A percentile compares a stretch with the other conserved stretches of the same genome.
phyloP scores from a whole-genome alignment of 768 basidiomycete genomes.

The Russula sp. region DNA sequence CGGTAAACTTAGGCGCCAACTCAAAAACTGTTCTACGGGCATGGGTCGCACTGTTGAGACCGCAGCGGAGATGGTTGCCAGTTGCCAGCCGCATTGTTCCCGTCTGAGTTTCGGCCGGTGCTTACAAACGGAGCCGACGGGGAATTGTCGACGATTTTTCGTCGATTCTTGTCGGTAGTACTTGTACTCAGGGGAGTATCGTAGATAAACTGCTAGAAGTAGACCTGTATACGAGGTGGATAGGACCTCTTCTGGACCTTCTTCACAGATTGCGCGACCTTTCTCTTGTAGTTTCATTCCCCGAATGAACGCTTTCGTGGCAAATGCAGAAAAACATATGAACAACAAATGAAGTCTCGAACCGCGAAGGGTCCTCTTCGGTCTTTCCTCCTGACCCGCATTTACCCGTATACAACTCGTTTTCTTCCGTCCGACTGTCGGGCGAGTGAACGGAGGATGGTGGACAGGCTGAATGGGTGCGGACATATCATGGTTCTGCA shows the following conservation, averaged over 20 bases:
- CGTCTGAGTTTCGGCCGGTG: slow-evolving; percentile 1
- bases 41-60: background rate
- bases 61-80: slow-evolving; percentile 15
- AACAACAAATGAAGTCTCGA: background rate
- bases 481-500: background rate
- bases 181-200: slow-evolving; percentile 5
- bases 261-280: background rate
- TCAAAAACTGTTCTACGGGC: background rate
- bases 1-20: background rate
- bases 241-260: background rate
- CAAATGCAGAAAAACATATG: background rate
- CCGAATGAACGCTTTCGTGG: slow-evolving; percentile 5
- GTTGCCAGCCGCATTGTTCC: slow-evolving; percentile 13
- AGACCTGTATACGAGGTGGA: background rate
- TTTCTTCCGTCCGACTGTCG: slow-evolving; percentile 14
- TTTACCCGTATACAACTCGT: background rate
- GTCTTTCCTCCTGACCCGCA: background rate
- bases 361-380: slow-evolving; percentile 11
- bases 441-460: background rate
- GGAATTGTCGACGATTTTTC: slow-evolving; percentile 28
- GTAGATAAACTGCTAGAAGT: slow-evolving; percentile 11
- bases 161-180: slow-evolving; percentile 20
- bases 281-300: background rate
- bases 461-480: background rate
- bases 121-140: slow-evolving; percentile 13